Evolutionary conservation across 192 early-diverging fungal genomes (phyloP).

Genomic region (Coemansia sp.): DNA sequence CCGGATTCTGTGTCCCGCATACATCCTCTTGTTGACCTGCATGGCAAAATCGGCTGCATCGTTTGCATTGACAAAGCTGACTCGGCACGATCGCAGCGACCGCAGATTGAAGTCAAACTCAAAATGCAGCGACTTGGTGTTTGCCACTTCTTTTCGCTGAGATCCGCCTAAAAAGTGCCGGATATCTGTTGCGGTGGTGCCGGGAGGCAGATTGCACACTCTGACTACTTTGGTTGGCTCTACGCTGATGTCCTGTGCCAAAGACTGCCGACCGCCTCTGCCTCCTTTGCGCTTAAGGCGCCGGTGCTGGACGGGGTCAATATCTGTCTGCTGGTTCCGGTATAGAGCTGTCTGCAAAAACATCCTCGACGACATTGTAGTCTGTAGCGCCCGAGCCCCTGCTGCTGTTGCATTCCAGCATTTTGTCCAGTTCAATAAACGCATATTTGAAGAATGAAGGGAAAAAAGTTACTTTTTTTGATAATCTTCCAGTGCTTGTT

Average conservation of each 20-base stretch:
- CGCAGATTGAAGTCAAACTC: constrained; percentile 32
- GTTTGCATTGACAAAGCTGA: constrained; percentile 17
- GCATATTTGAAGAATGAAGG: background rate
- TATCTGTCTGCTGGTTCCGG: background rate
- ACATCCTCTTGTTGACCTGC: constrained; percentile 14
- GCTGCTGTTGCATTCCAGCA: no score
- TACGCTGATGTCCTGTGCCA: constrained; percentile 22
- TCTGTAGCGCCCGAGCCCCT: no score
- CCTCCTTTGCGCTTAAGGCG: constrained; percentile 6
- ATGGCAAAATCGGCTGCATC: constrained; percentile 24
- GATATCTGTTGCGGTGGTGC: constrained; percentile 26
- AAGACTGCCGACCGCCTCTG: background rate
- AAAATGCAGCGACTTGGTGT: constrained; percentile 30
- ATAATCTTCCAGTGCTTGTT: constrained; percentile 18
- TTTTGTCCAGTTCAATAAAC: background rate
- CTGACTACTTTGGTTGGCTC: constrained; percentile 26
- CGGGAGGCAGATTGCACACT: constrained; percentile 32
- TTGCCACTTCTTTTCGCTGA: background rate
- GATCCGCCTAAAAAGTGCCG: constrained; percentile 7
- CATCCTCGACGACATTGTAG: no score
- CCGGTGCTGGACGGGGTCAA: constrained; percentile 8
- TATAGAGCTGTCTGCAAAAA: no score
- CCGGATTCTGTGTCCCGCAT: constrained; percentile 15
- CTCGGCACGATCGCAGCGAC: constrained; percentile 33
- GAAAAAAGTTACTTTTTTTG: constrained; percentile 2